Evolutionary conservation across 2,329 filamentous ascomycete genomes (phyloP).

Genomic region (Fusarium liriodendri): DNA sequence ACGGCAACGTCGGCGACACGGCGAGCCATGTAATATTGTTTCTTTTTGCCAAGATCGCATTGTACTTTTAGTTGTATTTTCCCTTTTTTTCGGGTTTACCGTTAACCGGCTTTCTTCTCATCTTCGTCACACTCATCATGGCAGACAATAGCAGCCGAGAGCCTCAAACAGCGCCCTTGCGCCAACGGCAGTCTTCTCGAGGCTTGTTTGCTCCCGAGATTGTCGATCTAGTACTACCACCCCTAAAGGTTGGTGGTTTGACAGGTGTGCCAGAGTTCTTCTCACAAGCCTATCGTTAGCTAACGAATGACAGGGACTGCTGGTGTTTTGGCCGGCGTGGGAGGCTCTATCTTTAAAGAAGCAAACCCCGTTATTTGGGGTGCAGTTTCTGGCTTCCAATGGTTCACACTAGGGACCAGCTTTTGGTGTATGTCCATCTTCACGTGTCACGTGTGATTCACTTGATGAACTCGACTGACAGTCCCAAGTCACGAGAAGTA

Average conservation of each 20-base stretch:
- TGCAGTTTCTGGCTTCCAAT: slow-evolving; percentile 79
- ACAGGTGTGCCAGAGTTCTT: slow-evolving; percentile 57
- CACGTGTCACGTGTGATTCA: neutral
- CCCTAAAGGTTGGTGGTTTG: slow-evolving; percentile 69
- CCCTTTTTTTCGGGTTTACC: neutral
- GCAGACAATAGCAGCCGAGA: slow-evolving; percentile 27
- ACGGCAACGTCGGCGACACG: neutral
- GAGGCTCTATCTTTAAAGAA: slow-evolving; percentile 77
- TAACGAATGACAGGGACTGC: slow-evolving; percentile 60
- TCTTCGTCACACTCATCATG: slow-evolving; percentile 26
- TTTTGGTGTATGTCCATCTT: slow-evolving; percentile 73
- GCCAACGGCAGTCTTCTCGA: slow-evolving; percentile 42
- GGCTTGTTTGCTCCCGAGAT: slow-evolving; percentile 58
- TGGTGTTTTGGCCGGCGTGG: slow-evolving; percentile 74
- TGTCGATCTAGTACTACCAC: slow-evolving; percentile 58
- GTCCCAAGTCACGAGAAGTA: slow-evolving; percentile 58
- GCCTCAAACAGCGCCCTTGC: slow-evolving; percentile 33
- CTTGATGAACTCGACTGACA: slow-evolving; percentile 15
- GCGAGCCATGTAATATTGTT: slow-evolving; percentile 38
- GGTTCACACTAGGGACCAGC: slow-evolving; percentile 80
- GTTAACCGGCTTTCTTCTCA: neutral
- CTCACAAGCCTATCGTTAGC: slow-evolving; percentile 10
- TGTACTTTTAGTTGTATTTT: slow-evolving; percentile 20
- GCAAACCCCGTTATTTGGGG: slow-evolving; percentile 77
- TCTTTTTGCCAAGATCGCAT: neutral